Conservation (phyloP, 1,284 basidiomycete genomes). For the Cutaneotrichosporon dermatis region DNA sequence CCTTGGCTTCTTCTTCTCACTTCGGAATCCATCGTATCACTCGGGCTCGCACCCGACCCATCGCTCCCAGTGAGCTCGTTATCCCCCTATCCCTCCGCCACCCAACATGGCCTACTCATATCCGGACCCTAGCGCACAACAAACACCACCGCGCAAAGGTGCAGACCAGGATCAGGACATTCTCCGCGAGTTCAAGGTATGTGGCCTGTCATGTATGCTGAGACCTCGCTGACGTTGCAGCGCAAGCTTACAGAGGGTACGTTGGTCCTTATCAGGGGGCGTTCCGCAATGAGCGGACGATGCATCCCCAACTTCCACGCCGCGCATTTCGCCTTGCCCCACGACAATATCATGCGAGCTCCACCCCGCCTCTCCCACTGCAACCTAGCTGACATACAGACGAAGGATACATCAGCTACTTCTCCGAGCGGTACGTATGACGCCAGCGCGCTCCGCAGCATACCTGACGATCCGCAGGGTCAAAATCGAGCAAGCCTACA, state of each 20-base stretch:
- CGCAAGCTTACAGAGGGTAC: slow-evolving; percentile 38
- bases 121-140: slow-evolving; percentile 8
- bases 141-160: slow-evolving; percentile 17
- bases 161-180: slow-evolving; percentile 27
- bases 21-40: background rate
- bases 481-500: slow-evolving; percentile 73
- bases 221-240: slow-evolving; percentile 31
- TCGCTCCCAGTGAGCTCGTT: too few species aligned
- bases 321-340: too few species aligned
- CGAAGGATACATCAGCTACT: slow-evolving; percentile 75
- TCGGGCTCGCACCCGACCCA: too few species aligned
- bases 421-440: slow-evolving; percentile 65
- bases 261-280: background rate
- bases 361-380: too few species aligned
- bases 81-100: too few species aligned
- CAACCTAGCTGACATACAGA: slow-evolving; percentile 23
- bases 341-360: too few species aligned
- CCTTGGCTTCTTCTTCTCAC: background rate
- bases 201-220: background rate
- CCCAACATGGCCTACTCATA: slow-evolving; percentile 33
- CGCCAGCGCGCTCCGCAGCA: slow-evolving; percentile 8
- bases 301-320: too few species aligned
- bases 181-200: slow-evolving; percentile 28
- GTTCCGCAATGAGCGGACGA: too few species aligned
- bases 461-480: slow-evolving; percentile 53